Evolutionary conservation across 2,329 filamentous ascomycete species (phyloP).

Genomic region (Endocalyx cinctus): DNA sequence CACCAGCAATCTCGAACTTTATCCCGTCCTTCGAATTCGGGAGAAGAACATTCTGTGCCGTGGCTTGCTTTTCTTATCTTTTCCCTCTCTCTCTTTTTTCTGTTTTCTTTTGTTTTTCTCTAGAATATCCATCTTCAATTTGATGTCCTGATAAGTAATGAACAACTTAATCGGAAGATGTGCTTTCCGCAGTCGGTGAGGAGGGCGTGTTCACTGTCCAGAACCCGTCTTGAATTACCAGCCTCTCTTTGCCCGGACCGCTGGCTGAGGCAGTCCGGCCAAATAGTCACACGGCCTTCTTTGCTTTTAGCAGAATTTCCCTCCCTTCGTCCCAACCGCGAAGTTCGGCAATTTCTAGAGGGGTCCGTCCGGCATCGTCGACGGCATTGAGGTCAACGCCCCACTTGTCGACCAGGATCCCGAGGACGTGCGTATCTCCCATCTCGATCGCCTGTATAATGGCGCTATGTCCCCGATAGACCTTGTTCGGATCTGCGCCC

Average conservation of each 20-base stretch:
- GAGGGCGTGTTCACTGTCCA: too few species aligned
- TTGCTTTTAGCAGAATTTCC: constrained; percentile 34
- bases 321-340: constrained; percentile 56
- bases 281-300: constrained; percentile 14
- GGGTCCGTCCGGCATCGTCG: constrained; percentile 50
- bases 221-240: constrained; percentile 9
- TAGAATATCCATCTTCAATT: too few species aligned
- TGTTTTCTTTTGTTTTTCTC: too few species aligned
- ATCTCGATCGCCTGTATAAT: constrained; percentile 63
- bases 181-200: too few species aligned
- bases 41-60: too few species aligned
- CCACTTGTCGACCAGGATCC: constrained; percentile 43
- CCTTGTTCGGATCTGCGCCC: constrained; percentile 63
- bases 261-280: background rate
- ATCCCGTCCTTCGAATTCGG: too few species aligned
- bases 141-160: too few species aligned
- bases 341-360: constrained; percentile 53
- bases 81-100: too few species aligned
- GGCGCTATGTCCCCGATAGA: constrained; percentile 63
- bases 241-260: constrained; percentile 7
- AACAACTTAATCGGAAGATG: too few species aligned
- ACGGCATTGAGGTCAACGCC: constrained; percentile 47
- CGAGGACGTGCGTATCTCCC: constrained; percentile 51
- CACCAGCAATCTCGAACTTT: too few species aligned
- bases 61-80: too few species aligned